Base-by-base conservation (phyloP, 2,329 filamentous ascomycete species). In the Alternaria solani region DNA sequence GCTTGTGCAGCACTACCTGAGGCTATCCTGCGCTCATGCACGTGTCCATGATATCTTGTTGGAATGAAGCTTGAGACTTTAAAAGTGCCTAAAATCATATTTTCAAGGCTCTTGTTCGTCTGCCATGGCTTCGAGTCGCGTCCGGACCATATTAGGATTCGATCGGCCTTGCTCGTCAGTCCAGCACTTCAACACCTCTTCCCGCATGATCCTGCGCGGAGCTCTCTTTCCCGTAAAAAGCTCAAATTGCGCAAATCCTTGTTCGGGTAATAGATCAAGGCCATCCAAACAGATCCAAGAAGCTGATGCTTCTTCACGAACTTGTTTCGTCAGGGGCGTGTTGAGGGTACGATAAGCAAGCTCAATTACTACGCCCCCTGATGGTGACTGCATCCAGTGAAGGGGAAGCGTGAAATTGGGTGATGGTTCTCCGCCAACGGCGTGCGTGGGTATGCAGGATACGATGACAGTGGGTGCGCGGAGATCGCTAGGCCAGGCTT, bases 241-340 rank as follows among this genome's bases (percentile, higher is more conserved):
- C 76, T 94, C 91, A 71, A 93, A 94, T 68, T 93, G 91, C 1
- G 91, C 90, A 75, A 91, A 91, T 0, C 89, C 91, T 72, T 93
- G 91, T 73, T 93, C 91, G 0, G 90, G 90, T 11, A 94, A 77
- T 32, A 93, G 82, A 66, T 94, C 91, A 16, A 94, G 79, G 0
- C 91, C 91, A 70, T 93, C 90, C 74, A 93, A 86, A 9, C 90
- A 83, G 0, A 93, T 88, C 91, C 91, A 94, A 34, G 90, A 85
- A 63, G 84, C 80, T 56, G 87, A 80, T n/a, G 87, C 82, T 74
- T 87, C 78, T 54, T 82, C 80, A 18, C 88, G 84, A 55, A 91
- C 87, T 69, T 94, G 91, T 32, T 83, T 82, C 23, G 93, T 81
- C 1, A 94, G 80, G 0, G 91, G 90, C 1, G 90, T 93, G 55